These are phyloP conservation scores for Tarenaya hassleriana DNA, from an alignment of 345 rosid species.

Conservation along the genomic window DNA sequence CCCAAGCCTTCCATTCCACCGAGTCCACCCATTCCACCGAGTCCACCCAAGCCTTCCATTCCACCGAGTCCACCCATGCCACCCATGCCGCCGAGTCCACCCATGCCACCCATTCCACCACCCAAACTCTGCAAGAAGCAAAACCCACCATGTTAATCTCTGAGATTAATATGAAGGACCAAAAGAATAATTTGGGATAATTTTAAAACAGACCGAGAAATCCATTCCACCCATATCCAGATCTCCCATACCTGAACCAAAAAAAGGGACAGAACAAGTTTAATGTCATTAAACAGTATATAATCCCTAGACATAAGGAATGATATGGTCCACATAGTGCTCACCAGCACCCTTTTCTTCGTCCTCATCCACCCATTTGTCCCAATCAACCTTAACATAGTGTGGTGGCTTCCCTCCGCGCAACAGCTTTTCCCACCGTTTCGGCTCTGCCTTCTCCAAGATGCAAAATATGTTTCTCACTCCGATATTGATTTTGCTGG, in stretches of 20 bases:
- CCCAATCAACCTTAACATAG: slow-evolving; percentile 85
- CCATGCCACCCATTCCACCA: slow-evolving; percentile 37
- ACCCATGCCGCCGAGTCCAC: too few species aligned
- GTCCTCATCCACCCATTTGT: slow-evolving; percentile 92
- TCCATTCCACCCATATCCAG: slow-evolving; percentile 33
- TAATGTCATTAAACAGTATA: neutral
- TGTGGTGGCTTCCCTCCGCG: slow-evolving; percentile 64
- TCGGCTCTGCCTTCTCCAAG: slow-evolving; percentile 67
- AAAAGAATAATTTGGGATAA: slow-evolving; percentile 4
- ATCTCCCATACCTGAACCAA: slow-evolving; percentile 37
- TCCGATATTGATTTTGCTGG: slow-evolving; percentile 66
- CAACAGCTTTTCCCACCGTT: slow-evolving; percentile 69
- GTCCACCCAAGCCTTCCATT: slow-evolving; percentile 30
- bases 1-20: slow-evolving; percentile 19
- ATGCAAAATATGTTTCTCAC: slow-evolving; percentile 65
- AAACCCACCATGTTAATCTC: slow-evolving; percentile 11
- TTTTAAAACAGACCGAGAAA: slow-evolving; percentile 29
- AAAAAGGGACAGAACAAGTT: slow-evolving; percentile 19
- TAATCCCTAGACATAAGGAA: neutral
- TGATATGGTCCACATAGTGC: slow-evolving; percentile 6
- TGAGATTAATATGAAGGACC: slow-evolving; percentile 5
- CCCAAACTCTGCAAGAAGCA: slow-evolving; percentile 26
- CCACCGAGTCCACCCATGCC: slow-evolving; percentile 33
- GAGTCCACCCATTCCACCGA: neutral
- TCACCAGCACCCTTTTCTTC: slow-evolving; percentile 46